Conservation (phyloP, 1,284 basidiomycete genomes). For the Boletus smithii region DNA sequence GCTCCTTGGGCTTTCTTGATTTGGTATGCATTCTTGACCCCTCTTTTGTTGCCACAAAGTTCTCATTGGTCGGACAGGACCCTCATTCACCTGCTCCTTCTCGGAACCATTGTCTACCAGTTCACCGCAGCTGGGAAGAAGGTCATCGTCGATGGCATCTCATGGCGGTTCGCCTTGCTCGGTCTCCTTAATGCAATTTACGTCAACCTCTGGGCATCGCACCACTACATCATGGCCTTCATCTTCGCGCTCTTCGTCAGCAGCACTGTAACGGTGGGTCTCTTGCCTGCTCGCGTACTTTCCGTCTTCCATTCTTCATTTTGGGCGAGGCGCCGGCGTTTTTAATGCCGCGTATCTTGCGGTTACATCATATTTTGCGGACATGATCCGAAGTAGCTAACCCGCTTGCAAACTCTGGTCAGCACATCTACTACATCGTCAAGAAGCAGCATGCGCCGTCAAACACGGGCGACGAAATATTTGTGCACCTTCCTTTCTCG, state of each 20-base stretch:
- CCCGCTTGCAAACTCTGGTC: conserved; percentile 12
- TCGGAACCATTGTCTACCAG: conserved; percentile 88
- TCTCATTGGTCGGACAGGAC: conserved; percentile 48
- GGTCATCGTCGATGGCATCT: conserved; percentile 80
- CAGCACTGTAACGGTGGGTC: conserved; percentile 66
- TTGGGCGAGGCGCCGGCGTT: conserved; percentile 1
- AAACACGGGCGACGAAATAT: conserved; percentile 69
- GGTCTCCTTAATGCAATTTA: conserved; percentile 83
- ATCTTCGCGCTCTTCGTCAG: conserved; percentile 83
- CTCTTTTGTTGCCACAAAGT: conserved; percentile 7
- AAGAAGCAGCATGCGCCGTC: conserved; percentile 78
- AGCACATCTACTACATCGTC: conserved; percentile 90
- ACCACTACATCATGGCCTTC: conserved; percentile 79
- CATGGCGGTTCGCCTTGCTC: conserved; percentile 87
- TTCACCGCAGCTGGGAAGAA: conserved; percentile 80
- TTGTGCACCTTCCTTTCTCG: conserved; percentile 85
- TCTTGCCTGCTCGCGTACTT: not conserved
- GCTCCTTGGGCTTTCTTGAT: conserved; percentile 85
- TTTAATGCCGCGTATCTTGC: conserved; percentile 2
- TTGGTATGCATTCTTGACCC: conserved; percentile 48
- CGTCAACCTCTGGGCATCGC: conserved; percentile 73
- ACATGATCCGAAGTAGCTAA: conserved; percentile 15
- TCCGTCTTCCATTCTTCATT: conserved; percentile 15
- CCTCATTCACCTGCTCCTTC: conserved; percentile 80
- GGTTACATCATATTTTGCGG: conserved; percentile 5